Percentiles rank a stretch among this genome's conserved stretches.
Evolutionary conservation across 208 protist species (phyloP).

Genomic region (Leishmania tarentolae): DNA sequence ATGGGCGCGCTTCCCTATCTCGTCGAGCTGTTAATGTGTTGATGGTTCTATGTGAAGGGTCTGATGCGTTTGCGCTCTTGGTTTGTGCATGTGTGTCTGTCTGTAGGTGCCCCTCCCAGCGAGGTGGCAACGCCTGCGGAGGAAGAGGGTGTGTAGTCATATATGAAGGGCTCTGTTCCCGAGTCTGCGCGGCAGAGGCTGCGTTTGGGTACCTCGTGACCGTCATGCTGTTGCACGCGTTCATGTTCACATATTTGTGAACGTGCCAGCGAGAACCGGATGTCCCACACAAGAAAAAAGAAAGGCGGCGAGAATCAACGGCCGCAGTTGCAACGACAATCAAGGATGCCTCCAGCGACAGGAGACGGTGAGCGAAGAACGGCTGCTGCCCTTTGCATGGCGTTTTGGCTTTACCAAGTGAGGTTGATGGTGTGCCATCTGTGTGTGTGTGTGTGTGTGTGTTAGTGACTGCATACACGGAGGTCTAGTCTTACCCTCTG

Average conservation of each 20-base stretch:
- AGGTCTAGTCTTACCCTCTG: background rate
- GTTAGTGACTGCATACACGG: too few relatives aligned
- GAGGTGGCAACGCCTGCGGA: background rate
- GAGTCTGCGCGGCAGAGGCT: background rate
- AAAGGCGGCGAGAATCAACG: background rate
- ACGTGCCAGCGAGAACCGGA: background rate
- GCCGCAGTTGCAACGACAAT: background rate
- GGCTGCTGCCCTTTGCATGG: background rate
- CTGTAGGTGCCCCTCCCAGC: background rate
- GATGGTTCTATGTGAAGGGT: background rate
- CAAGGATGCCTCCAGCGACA: background rate
- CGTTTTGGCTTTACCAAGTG: background rate
- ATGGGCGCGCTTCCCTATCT: background rate
- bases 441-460: too few relatives aligned
- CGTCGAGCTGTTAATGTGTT: too few relatives aligned
- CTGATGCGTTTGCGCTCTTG: background rate
- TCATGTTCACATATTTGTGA: too few relatives aligned
- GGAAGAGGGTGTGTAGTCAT: background rate
- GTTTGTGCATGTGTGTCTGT: background rate
- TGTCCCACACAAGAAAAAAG: background rate
- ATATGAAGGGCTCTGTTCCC: background rate
- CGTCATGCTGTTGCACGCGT: background rate
- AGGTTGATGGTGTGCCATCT: too few relatives aligned
- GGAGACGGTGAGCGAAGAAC: background rate
- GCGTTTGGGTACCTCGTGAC: background rate